Percentiles rank a stretch among this genome's conserved stretches.
These are phyloP conservation scores for Cyclotella sp. DNA, from an alignment of 108 stramenopile species.

Conservation along the genomic window DNA sequence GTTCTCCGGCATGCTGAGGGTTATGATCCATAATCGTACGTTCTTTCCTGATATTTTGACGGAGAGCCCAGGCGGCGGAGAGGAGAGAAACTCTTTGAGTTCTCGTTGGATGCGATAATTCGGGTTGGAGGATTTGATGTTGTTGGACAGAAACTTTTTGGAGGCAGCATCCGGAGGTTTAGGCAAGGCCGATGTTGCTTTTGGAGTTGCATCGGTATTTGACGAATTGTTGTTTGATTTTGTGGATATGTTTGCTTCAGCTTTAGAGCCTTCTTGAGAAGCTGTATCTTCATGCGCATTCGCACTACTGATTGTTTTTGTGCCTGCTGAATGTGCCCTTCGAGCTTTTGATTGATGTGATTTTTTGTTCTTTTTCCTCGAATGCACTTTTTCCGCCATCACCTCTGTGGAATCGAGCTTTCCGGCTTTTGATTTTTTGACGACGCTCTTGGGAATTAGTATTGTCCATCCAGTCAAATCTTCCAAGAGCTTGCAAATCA, in stretches of 20 bases:
- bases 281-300: not conserved
- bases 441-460: constrained; percentile 16
- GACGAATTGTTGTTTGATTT: not conserved
- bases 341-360: constrained; percentile 2
- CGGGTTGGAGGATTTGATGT: constrained; percentile 70
- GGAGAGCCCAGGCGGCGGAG: constrained; percentile 83
- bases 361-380: constrained; percentile 15
- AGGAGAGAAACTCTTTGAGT: constrained; percentile 82
- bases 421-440: constrained; percentile 37
- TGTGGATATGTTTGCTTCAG: not conserved
- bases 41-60: constrained; percentile 88
- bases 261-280: not conserved
- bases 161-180: constrained; percentile 50
- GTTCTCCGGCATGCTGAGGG: constrained; percentile 81
- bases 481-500: constrained; percentile 37
- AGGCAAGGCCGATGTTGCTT: constrained; percentile 20
- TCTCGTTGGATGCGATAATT: constrained; percentile 90
- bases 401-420: constrained; percentile 47
- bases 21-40: constrained; percentile 92
- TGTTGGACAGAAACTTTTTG: constrained; percentile 63
- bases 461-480: constrained; percentile 37
- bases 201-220: not conserved
- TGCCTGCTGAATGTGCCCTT: not conserved
- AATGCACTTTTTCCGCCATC: constrained; percentile 28
- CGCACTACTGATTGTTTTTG: not conserved